Evolutionary conservation across 1,139 yeast genomes (phyloP).

Genomic region (Geotrichum aggregatum): DNA sequence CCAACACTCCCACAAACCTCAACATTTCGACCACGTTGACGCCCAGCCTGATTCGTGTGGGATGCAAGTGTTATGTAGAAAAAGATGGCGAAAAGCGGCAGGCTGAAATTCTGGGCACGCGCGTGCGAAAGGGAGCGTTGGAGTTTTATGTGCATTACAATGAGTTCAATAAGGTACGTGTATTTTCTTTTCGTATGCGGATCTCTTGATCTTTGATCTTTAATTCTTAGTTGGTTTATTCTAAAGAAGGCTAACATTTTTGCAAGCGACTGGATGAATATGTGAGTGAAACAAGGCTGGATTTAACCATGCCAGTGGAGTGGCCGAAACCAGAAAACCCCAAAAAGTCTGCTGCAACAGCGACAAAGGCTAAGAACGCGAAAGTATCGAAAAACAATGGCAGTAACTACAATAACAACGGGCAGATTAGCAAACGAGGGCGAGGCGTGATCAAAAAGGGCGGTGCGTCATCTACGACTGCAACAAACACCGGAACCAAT

Average conservation of each 20-base stretch:
- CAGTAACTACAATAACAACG: conserved; percentile 12
- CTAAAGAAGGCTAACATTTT: not conserved
- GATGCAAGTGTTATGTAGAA: conserved; percentile 74
- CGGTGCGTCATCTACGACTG: conserved; percentile 9
- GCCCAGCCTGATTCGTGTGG: conserved; percentile 35
- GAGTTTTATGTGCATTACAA: conserved; percentile 91
- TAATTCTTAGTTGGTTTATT: too few species aligned
- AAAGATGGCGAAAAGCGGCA: conserved; percentile 76
- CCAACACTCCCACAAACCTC: conserved; percentile 7
- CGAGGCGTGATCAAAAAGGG: conserved; percentile 23
- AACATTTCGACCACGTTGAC: conserved; percentile 13
- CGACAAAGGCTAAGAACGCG: conserved; percentile 28
- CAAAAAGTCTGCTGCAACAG: conserved; percentile 34
- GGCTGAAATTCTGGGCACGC: conserved; percentile 82
- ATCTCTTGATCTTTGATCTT: too few species aligned
- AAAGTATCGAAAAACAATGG: conserved; percentile 30
- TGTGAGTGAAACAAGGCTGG: conserved; percentile 70
- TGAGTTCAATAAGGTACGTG: conserved; percentile 70
- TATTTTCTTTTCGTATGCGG: not conserved
- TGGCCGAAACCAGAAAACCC: conserved; percentile 56
- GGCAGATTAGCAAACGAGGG: conserved; percentile 21
- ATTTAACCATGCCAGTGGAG: conserved; percentile 60
- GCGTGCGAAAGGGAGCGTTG: conserved; percentile 67
- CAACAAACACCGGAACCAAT: not conserved
- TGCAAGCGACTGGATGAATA: conserved; percentile 80